Evolutionary conservation across 2,329 filamentous ascomycete species (phyloP).

Genomic region (Fusarium marasasianum): DNA sequence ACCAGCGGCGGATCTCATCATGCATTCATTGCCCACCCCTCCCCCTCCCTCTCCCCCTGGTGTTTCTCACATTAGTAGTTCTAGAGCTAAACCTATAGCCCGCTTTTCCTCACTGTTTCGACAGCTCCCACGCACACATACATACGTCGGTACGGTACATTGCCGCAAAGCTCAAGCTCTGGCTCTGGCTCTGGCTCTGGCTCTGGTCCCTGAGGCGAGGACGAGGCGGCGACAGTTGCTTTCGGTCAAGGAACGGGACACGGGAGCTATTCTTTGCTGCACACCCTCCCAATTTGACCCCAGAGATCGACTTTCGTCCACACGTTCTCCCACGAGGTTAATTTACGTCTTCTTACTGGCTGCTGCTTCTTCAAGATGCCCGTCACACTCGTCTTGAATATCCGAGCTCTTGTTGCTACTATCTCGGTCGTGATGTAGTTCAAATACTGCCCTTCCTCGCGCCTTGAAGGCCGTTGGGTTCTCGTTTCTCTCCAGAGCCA

Average conservation of each 20-base stretch:
- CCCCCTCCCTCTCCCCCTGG: background rate
- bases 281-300: slow-evolving; percentile 19
- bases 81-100: slow-evolving; percentile 17
- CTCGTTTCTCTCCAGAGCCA: slow-evolving; percentile 13
- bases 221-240: slow-evolving; percentile 26
- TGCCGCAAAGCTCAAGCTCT: background rate
- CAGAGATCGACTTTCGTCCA: slow-evolving; percentile 40
- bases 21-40: slow-evolving; percentile 24
- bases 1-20: slow-evolving; percentile 19
- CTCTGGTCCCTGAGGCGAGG: slow-evolving; percentile 22
- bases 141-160: background rate
- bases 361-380: slow-evolving; percentile 23
- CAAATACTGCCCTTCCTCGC: slow-evolving; percentile 42
- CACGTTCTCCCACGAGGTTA: slow-evolving; percentile 43
- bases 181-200: background rate
- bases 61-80: slow-evolving; percentile 18
- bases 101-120: slow-evolving; percentile 11
- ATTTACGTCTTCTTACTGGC: slow-evolving; percentile 37
- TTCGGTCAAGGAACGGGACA: slow-evolving; percentile 30
- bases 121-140: background rate
- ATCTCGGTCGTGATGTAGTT: slow-evolving; percentile 26
- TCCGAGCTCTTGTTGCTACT: slow-evolving; percentile 20
- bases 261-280: slow-evolving; percentile 22
- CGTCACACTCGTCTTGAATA: slow-evolving; percentile 23
- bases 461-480: background rate